Base-by-base conservation (phyloP, 2,329 filamentous ascomycete species). In the Tetracladium maxilliforme region DNA sequence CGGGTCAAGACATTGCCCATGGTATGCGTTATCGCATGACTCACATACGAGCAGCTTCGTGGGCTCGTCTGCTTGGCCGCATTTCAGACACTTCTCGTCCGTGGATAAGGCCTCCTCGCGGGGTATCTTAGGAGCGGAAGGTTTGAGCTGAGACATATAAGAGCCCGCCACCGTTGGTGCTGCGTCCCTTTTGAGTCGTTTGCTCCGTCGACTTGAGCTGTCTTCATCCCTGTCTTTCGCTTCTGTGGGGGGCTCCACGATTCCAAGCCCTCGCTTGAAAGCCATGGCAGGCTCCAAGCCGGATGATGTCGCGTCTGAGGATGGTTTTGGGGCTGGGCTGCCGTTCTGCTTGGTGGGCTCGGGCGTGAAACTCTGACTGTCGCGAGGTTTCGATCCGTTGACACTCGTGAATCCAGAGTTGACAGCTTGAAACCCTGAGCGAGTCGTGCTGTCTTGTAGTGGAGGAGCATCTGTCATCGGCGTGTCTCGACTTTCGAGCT, bases 61-160 rank as follows among this genome's bases (percentile, higher is more conserved):
- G 4, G 58, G 58, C 30, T 87, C 78, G 16, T 90, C 80, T 12
- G 71, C 71, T 42, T 77, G 83, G 20, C 78, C 79, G 41, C 90
- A 98, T 12, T 70, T 72, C 47, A 94, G 84, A 44, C 90, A 98
- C 49, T 74, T 78, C 71, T 80, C 41, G 18, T 24, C 10, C 23
- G 13, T 24, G 15, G 54, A 35, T 21, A 33, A 35, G 14, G 36
- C 32, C 21, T 21, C 34, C 29, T 70, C 68, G 27, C 66, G 58
- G 12, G 64, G 61, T 30, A 73, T 60, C 33, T 70, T 67, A 11
- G 76, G 81, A 10, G 75, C 74, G 14, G 79, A 75, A 29, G 87
- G 82, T 26, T 87, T 80, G 44, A 92, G 84, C 42, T 87, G 70
- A 32, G 82, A 90, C 84, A 95, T 95, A 53, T 95, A 84, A 26